phyloP scores from a whole-genome alignment of 257 asterid species.

The Penstemon eatonii region DNA sequence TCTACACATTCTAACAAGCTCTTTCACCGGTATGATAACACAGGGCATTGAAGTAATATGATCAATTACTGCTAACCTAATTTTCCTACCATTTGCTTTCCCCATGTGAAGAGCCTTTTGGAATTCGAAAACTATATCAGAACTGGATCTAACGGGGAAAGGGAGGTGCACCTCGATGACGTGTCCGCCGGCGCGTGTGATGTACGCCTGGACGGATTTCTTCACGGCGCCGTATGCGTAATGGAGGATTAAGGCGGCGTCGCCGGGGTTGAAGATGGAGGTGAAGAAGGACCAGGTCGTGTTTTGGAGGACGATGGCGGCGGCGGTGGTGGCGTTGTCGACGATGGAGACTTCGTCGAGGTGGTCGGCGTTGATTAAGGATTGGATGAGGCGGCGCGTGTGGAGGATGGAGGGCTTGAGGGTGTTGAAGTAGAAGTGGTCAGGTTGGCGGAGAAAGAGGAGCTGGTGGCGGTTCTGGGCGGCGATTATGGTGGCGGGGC shows the following conservation, averaged over 20 bases:
- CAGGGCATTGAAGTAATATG: slow-evolving; percentile 88
- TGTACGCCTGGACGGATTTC: slow-evolving; percentile 73
- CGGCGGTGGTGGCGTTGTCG: slow-evolving; percentile 95
- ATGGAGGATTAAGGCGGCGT: slow-evolving; percentile 70
- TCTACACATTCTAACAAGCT: slow-evolving; percentile 66
- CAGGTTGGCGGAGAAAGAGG: slow-evolving; percentile 76
- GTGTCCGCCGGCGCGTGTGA: slow-evolving; percentile 80
- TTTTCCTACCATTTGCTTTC: slow-evolving; percentile 46
- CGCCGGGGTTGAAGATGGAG: slow-evolving; percentile 50
- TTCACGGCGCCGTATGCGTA: slow-evolving; percentile 85
- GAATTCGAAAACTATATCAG: slow-evolving; percentile 59
- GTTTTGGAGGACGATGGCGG: slow-evolving; percentile 77
- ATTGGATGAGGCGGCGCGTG: slow-evolving; percentile 53
- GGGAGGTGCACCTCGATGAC: slow-evolving; percentile 81
- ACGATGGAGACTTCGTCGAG: slow-evolving; percentile 75
- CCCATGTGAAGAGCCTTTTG: slow-evolving; percentile 60
- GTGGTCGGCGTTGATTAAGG: slow-evolving; percentile 70
- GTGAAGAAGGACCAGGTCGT: slow-evolving; percentile 61
- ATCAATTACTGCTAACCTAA: slow-evolving; percentile 79
- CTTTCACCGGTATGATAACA: slow-evolving; percentile 68
- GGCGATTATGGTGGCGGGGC: slow-evolving; percentile 71
- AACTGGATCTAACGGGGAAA: slow-evolving; percentile 59
- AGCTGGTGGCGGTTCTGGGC: slow-evolving; percentile 79
- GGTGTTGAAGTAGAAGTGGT: slow-evolving; percentile 58
- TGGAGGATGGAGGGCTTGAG: slow-evolving; percentile 61